Conservation (phyloP, 139 green algal genomes). For the Coelastrella sp. region DNA sequence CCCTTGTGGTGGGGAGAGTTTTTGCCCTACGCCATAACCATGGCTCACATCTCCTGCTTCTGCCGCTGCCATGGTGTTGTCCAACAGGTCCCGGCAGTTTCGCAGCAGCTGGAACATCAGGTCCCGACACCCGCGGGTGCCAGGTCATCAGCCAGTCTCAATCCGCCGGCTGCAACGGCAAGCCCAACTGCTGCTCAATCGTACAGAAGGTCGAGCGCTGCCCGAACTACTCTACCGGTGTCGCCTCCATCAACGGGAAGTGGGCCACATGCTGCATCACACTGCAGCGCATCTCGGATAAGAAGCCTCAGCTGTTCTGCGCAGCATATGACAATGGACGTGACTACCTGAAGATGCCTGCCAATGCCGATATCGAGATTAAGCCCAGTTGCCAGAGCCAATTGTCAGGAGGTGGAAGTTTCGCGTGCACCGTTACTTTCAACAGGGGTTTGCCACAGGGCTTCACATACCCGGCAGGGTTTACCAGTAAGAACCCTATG, state of each 20-base stretch:
- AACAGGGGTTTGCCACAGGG: not conserved
- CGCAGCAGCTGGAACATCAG: not conserved
- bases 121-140: not conserved
- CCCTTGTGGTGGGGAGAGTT: no score
- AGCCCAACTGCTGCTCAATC: conserved; percentile 11
- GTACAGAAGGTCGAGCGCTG: conserved; percentile 1
- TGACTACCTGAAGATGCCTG: not conserved
- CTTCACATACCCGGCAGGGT: conserved; percentile 25
- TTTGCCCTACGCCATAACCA: no score
- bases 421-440: conserved; percentile 40
- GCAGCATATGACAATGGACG: not conserved
- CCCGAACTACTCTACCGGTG: not conserved
- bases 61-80: not conserved
- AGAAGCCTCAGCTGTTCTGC: conserved; percentile 16
- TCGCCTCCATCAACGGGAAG: conserved; percentile 17
- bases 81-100: not conserved
- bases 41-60: not conserved
- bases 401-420: not conserved
- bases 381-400: conserved; percentile 4
- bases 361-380: not conserved
- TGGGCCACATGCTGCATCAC: not conserved
- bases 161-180: not conserved
- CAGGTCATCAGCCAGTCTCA: conserved; percentile 16
- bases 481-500: not conserved
- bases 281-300: not conserved